Percentiles rank a stretch among this genome's conserved stretches.
Conservation (phyloP, 2,329 filamentous ascomycete genomes). For the Paradendryphiella salina region DNA sequence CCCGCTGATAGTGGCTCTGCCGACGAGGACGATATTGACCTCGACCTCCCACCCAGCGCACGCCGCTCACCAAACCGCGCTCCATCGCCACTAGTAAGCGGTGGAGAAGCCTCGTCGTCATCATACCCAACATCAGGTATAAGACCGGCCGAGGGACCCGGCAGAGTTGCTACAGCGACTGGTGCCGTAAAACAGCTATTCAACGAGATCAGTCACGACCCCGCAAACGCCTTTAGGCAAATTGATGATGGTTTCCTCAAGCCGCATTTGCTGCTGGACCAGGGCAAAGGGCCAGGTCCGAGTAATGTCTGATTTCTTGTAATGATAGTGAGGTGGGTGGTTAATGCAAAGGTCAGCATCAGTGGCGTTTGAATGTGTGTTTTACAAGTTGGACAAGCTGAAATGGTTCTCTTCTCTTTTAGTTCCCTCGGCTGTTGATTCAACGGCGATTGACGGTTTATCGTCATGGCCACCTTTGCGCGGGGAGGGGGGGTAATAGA, state of each 20-base stretch:
- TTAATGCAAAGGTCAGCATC: background rate
- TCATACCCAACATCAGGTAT: conserved; percentile 50
- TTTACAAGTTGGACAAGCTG: too few species aligned
- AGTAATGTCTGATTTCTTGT: conserved; percentile 37
- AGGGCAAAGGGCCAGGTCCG: conserved; percentile 43
- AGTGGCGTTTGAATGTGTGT: background rate
- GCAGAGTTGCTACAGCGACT: conserved; percentile 64
- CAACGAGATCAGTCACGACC: conserved; percentile 77
- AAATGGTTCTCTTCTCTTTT: too few species aligned
- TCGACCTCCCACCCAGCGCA: conserved; percentile 63
- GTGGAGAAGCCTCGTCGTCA: conserved; percentile 11
- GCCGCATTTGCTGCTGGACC: conserved; percentile 83
- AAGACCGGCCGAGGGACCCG: conserved; percentile 27
- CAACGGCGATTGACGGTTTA: too few species aligned
- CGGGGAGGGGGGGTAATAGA: too few species aligned
- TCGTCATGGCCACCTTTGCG: too few species aligned
- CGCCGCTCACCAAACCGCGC: conserved; percentile 50
- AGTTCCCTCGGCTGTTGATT: too few species aligned
- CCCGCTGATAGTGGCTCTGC: conserved; percentile 54
- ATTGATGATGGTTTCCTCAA: conserved; percentile 97
- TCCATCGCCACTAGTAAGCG: conserved; percentile 34
- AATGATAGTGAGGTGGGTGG: background rate
- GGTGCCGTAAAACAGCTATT: conserved; percentile 80
- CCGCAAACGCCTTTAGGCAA: conserved; percentile 85
- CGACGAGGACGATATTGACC: conserved; percentile 58